phyloP scores from a whole-genome alignment of 257 asterid species.

The Nemophila menziesii region DNA sequence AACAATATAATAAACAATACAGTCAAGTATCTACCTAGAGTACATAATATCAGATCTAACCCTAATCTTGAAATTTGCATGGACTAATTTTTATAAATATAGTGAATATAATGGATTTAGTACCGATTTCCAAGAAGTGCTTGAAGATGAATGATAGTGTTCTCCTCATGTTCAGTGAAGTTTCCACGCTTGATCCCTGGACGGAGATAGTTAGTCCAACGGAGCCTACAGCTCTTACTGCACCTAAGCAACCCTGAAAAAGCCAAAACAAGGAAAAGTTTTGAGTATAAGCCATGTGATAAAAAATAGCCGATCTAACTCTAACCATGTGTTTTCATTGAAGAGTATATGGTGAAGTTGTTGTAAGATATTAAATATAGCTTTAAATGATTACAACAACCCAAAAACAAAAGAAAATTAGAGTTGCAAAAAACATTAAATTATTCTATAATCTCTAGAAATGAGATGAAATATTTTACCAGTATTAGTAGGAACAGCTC shows the following conservation, averaged over 20 bases:
- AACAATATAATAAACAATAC: too few relatives aligned
- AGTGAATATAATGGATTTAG: background rate
- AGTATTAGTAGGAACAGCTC: conserved; percentile 61
- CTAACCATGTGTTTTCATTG: conserved; percentile 15
- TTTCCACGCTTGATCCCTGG: conserved; percentile 64
- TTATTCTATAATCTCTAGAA: background rate
- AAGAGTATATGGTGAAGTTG: conserved; percentile 18
- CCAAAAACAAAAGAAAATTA: background rate
- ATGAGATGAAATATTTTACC: conserved; percentile 18
- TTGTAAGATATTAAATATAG: conserved; percentile 23
- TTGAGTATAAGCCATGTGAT: background rate
- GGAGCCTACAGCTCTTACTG: conserved; percentile 67
- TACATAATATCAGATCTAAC: conserved; percentile 1
- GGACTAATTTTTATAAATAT: too few relatives aligned
- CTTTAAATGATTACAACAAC: conserved; percentile 23
- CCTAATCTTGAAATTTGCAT: too few relatives aligned
- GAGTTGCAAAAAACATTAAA: background rate
- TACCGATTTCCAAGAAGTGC: conserved; percentile 71
- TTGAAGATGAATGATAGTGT: conserved; percentile 66
- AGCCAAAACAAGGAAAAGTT: background rate
- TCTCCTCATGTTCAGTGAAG: conserved; percentile 54
- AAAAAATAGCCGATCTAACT: conserved; percentile 1
- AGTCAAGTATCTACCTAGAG: background rate
- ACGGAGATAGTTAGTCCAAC: conserved; percentile 79
- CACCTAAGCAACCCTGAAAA: conserved; percentile 50